Evolutionary conservation across 2,329 filamentous ascomycete genomes (phyloP).

Genomic region (Penicillium sp.): DNA sequence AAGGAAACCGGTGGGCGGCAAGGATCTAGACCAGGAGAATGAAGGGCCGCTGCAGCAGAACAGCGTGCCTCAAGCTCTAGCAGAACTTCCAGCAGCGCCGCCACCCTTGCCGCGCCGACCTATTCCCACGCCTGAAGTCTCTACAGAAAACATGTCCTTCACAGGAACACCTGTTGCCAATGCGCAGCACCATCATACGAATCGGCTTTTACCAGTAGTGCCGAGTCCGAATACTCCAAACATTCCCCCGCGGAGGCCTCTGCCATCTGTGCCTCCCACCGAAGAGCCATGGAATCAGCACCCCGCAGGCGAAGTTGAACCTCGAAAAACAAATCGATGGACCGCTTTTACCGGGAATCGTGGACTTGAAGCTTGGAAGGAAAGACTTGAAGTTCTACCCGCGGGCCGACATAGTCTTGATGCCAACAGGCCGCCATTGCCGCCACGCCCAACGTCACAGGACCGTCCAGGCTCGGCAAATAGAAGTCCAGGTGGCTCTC

Average conservation of each 20-base stretch:
- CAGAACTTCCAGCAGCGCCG: not conserved
- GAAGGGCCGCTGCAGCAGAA: slow-evolving; percentile 8
- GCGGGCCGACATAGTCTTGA: slow-evolving; percentile 32
- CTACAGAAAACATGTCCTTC: slow-evolving; percentile 23
- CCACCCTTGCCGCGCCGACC: slow-evolving; percentile 23
- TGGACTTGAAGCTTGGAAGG: slow-evolving; percentile 22
- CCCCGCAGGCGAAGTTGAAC: slow-evolving; percentile 5
- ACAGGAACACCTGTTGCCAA: slow-evolving; percentile 15
- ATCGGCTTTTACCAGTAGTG: not conserved
- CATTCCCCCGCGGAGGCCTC: slow-evolving; percentile 21
- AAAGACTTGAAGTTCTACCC: slow-evolving; percentile 22
- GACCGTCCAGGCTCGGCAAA: slow-evolving; percentile 18
- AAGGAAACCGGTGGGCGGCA: slow-evolving; percentile 37
- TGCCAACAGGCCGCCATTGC: slow-evolving; percentile 23
- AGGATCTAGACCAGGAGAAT: slow-evolving; percentile 4
- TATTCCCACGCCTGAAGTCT: slow-evolving; percentile 15
- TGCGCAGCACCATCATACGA: slow-evolving; percentile 2
- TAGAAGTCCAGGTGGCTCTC: slow-evolving; percentile 30
- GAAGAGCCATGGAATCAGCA: slow-evolving; percentile 20
- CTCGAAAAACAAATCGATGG: slow-evolving; percentile 28
- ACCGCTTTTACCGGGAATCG: slow-evolving; percentile 28
- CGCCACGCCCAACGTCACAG: slow-evolving; percentile 21
- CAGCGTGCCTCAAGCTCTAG: not conserved
- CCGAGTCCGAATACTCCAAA: slow-evolving; percentile 3
- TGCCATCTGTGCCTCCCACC: slow-evolving; percentile 28